Percentiles rank a stretch among this genome's conserved stretches.
These are phyloP conservation scores for Phyllosticta citriasiana DNA, from an alignment of 2,329 filamentous ascomycete species.

Conservation along the genomic window DNA sequence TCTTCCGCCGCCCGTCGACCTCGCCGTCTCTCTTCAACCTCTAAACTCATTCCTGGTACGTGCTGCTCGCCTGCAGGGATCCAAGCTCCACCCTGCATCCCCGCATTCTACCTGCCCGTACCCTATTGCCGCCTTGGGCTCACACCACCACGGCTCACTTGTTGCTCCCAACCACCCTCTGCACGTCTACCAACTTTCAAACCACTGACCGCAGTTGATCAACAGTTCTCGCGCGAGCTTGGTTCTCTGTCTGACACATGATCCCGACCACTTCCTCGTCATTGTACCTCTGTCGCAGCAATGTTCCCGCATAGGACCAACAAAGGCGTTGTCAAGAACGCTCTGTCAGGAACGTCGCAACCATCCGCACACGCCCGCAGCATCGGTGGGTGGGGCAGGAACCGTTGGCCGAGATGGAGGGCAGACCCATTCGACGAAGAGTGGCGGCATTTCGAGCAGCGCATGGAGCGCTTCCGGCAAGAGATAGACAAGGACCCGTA, in stretches of 20 bases:
- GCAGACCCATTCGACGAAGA: conserved; percentile 3
- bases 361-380: neutral
- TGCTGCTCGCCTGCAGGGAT: neutral
- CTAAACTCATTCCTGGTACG: neutral
- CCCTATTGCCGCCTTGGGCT: neutral
- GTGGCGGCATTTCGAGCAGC: conserved; percentile 1
- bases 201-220: neutral
- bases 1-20: neutral
- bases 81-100: neutral
- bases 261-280: neutral
- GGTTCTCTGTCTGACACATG: neutral
- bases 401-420: conserved; percentile 7
- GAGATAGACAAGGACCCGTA: conserved; percentile 33
- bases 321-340: neutral
- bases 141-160: neutral
- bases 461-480: conserved; percentile 6
- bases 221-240: neutral
- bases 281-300: neutral
- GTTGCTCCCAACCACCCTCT: neutral
- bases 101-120: neutral
- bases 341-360: neutral
- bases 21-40: neutral
- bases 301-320: conserved; percentile 8
- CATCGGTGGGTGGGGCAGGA: conserved; percentile 5
- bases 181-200: neutral